A percentile compares a stretch with the other conserved stretches of the same genome.
Conservation (phyloP, 2,329 filamentous ascomycete species). For the Gremmenia infestans region DNA sequence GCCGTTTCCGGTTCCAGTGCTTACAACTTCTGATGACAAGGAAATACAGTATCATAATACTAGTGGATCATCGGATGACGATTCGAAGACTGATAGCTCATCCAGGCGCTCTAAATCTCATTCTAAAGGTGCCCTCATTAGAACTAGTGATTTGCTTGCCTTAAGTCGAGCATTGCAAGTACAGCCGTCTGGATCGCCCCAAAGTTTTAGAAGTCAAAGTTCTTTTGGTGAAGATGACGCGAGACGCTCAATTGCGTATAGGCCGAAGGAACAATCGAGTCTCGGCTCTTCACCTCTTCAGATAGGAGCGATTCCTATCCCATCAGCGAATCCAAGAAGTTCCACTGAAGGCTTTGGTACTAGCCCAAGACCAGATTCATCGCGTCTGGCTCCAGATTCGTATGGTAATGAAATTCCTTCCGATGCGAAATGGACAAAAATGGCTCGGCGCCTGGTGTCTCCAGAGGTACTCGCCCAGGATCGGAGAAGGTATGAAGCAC, state of each 20-base stretch:
- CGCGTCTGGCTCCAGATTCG: conserved; percentile 48
- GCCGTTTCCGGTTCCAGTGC: conserved; percentile 10
- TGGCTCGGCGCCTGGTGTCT: conserved; percentile 51
- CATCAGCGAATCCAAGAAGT: neutral
- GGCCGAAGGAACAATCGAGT: conserved; percentile 14
- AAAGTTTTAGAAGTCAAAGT: conserved; percentile 19
- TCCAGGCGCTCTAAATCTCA: conserved; percentile 6
- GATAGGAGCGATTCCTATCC: conserved; percentile 19
- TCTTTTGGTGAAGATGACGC: conserved; percentile 17
- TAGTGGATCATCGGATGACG: conserved; percentile 18
- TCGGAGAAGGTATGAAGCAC: conserved; percentile 54
- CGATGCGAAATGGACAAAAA: conserved; percentile 56
- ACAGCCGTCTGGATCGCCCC: conserved; percentile 11
- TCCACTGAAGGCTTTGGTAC: conserved; percentile 10
- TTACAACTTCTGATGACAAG: conserved; percentile 16
- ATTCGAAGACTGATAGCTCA: conserved; percentile 13
- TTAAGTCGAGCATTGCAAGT: conserved; percentile 17
- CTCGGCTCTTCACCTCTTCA: conserved; percentile 10
- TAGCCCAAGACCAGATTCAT: conserved; percentile 11
- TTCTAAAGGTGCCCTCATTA: conserved; percentile 18
- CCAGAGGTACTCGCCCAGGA: conserved; percentile 51
- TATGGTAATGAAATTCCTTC: conserved; percentile 51
- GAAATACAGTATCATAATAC: conserved; percentile 16
- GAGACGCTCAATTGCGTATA: conserved; percentile 15
- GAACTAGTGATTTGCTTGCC: conserved; percentile 21